Percentiles rank a stretch among this genome's conserved stretches.
Evolutionary conservation across 2,329 filamentous ascomycete species (phyloP).

Genomic region (Trichoderma sp.): DNA sequence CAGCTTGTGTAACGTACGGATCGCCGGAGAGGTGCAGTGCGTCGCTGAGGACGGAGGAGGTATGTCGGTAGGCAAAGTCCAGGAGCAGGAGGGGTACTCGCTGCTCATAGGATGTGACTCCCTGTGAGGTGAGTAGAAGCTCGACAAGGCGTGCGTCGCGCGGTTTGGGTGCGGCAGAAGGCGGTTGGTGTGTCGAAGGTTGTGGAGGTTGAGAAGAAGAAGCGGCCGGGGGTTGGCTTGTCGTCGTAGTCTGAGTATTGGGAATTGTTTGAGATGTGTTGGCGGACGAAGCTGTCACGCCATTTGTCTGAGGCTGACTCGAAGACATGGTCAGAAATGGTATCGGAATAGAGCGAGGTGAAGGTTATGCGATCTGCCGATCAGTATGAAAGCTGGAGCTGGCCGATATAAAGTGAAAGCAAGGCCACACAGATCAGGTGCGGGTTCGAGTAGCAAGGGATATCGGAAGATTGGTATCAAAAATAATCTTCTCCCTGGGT

Average conservation of each 20-base stretch:
- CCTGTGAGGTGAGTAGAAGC: slow-evolving; percentile 73
- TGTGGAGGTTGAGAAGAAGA: slow-evolving; percentile 24
- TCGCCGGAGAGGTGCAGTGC: slow-evolving; percentile 66
- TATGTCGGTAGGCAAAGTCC: slow-evolving; percentile 84
- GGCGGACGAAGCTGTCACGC: slow-evolving; percentile 42
- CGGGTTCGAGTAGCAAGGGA: not conserved
- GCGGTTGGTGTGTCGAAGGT: slow-evolving; percentile 26
- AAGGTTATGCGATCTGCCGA: not conserved
- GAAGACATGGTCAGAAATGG: slow-evolving; percentile 31
- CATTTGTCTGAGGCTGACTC: slow-evolving; percentile 52
- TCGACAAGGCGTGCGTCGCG: slow-evolving; percentile 78
- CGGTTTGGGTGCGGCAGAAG: slow-evolving; percentile 53
- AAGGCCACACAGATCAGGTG: not conserved
- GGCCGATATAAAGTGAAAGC: not conserved
- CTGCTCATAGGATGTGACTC: slow-evolving; percentile 75
- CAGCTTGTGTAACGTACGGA: slow-evolving; percentile 61
- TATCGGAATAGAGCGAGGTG: not conserved
- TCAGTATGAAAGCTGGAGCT: not conserved
- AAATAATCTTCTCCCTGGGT: not conserved
- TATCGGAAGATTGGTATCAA: not conserved
- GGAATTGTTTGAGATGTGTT: slow-evolving; percentile 37
- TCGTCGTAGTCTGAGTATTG: slow-evolving; percentile 35
- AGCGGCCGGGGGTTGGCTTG: slow-evolving; percentile 29
- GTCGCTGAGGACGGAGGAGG: slow-evolving; percentile 67
- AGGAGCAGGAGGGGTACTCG: slow-evolving; percentile 79